Evolutionary conservation across 129 eudicot species (phyloP).

Genomic region (Glebionis coronaria): DNA sequence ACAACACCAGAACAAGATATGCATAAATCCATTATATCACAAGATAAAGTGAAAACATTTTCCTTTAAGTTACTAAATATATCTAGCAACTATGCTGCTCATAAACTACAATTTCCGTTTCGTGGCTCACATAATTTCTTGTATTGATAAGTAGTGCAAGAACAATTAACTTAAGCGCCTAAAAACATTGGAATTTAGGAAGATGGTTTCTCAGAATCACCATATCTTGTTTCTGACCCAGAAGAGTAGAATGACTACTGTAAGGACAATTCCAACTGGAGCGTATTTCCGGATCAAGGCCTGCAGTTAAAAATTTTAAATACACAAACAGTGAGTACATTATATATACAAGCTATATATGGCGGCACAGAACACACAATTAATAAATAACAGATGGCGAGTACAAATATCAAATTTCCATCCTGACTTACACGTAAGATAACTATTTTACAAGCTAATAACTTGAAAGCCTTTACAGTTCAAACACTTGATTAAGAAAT

Average conservation of each 20-base stretch:
- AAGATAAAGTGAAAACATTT: too few relatives aligned
- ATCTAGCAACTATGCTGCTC: constrained; percentile 17
- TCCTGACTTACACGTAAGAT: neutral
- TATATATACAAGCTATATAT: neutral
- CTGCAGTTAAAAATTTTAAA: constrained; percentile 33
- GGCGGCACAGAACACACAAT: too few relatives aligned
- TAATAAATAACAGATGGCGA: too few relatives aligned
- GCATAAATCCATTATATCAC: too few relatives aligned
- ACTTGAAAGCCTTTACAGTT: neutral
- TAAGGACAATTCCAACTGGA: constrained; percentile 89
- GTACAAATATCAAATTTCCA: too few relatives aligned
- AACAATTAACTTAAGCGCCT: neutral
- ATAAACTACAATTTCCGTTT: constrained; percentile 12
- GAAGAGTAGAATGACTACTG: constrained; percentile 74
- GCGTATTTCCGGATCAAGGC: constrained; percentile 93
- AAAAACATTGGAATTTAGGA: neutral
- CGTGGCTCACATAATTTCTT: neutral
- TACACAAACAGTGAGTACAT: constrained; percentile 7
- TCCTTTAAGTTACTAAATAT: neutral
- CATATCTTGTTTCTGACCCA: constrained; percentile 78
- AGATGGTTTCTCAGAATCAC: constrained; percentile 43
- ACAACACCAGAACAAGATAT: too few relatives aligned
- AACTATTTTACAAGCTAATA: neutral
- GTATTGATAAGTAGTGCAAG: neutral
- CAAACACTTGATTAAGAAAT: neutral